phyloP scores from a whole-genome alignment of 176 grass and related monocot species.

The Phragmites australis region DNA sequence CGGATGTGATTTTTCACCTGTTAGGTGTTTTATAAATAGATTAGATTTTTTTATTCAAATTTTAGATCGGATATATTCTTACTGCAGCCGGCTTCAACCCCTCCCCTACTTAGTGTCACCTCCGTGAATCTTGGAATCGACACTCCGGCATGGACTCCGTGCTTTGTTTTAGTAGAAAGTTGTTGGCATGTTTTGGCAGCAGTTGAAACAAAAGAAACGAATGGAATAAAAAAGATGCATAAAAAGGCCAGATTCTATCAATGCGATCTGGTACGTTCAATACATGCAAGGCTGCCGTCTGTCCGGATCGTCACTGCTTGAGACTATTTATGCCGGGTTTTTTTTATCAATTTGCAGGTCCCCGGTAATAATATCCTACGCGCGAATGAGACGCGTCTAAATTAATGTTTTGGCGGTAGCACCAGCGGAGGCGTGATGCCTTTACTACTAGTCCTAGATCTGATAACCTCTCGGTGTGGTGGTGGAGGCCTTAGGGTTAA shows the following conservation, averaged over 20 bases:
- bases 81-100: too few species aligned
- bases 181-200: background rate
- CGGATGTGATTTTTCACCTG: too few species aligned
- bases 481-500: too few species aligned
- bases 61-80: too few species aligned
- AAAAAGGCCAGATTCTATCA: background rate
- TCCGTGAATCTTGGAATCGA: too few species aligned
- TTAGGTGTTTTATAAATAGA: too few species aligned
- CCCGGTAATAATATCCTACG: background rate
- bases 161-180: too few species aligned
- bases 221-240: background rate
- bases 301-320: background rate
- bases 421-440: background rate
- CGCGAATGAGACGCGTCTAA: constrained; percentile 2
- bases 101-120: too few species aligned
- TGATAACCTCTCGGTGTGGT: too few species aligned
- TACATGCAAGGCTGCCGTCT: background rate
- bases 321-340: background rate
- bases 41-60: too few species aligned
- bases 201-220: background rate
- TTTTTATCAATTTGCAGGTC: background rate
- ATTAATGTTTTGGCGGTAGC: background rate
- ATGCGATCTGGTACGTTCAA: background rate
- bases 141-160: too few species aligned
- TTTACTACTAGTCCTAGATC: too few species aligned